Base-by-base conservation (phyloP, 177 flowering plant genomes). In the Vitis hybrid region DNA sequence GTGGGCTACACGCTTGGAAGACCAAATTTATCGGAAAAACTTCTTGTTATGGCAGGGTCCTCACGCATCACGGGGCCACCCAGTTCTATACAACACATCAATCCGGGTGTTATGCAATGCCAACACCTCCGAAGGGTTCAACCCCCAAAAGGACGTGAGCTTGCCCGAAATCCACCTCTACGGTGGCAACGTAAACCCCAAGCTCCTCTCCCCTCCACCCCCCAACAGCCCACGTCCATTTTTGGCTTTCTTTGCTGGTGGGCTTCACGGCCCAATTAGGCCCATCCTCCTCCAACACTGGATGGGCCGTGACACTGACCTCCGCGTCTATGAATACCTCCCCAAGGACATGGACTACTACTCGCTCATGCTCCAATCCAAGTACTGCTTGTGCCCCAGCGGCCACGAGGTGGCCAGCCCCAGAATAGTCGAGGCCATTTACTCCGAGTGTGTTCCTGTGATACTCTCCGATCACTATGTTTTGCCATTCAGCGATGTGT, bases 351-450 rank as follows among this genome's bases (percentile, higher is more conserved):
- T 76, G 20, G 82, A 85, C 78, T 91, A 89, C 86, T 86, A 83
- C 74, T 20, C 80, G 1, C 65, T 80, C 52, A 86, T 93, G 93
- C 76, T 83, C 59, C 66, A 72, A 2, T 86, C 95, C 60, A 90
- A 78, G 80, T 91, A 77, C 68, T 91, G 97, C 74, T 70, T 93
- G 3, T 93, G 98, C 55, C 97, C 97, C 0, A 91, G 98, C 62
- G 98, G 97, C 4, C 73, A 82, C 49, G 98, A 93, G 75, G 96
- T 89, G 66, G 94, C 98, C 22, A 93, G 98, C 66, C 98, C 98
- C 0, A 79, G 94, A 62, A 70, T 93, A 11, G 86, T 83, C 1
- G 97, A 93, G 80, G 87, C 98, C 51, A 87, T 93, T 33, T 86
- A 86, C 50, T 81, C 94, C 1, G 90, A 85, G 48, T 93, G 96